Evolutionary conservation across 2,329 filamentous ascomycete genomes (phyloP), one percentile per base, ranked within the genome.

Genomic region (Colletotrichum magnum): DNA sequence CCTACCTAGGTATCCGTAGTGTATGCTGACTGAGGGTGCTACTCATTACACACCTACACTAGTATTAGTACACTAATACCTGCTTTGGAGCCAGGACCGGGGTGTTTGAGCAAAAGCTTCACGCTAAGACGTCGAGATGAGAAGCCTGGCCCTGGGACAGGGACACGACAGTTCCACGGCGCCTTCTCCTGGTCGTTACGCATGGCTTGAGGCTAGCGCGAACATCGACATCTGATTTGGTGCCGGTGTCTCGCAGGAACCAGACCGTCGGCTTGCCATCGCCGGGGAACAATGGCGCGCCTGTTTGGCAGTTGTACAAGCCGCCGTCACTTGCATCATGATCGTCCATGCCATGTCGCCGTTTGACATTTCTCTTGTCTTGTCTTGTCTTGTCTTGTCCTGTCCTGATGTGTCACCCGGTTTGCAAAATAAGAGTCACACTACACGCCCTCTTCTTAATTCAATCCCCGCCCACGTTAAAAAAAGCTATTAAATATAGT

Each of bases 171-270:
- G 64, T 28, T 52, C 26, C 36, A 58, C 45, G 43, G 52, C 58
- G 52, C 51, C 51, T 64, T 39, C 62, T 69, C 62, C 62, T 69
- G 57, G 67, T 67, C 63, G 51, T 66, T 69, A 57, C 62, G 58
- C 36, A 41, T 69, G 67, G 67, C 67, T 69, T 69, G 51, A 26
- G 26, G 52, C 63, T 67, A 69, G 39, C 47, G 21, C 12, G 32
- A 52, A 21, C 13, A n/a, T 45, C 43, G 50, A 12, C 16, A 26
- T 13, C 45, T 50, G 43, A 53, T 52, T 60, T 39, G 67, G 39
- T 60, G 9, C 36, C 57, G 26, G 51, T 51, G 67, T 67, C 62
- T 69, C 67, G 63, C 45, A 51, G 57, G 36, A 58, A 15, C 51
- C 57, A 59, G 63, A 51, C 62, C 57, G 57, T 66, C 67, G 62